phyloP scores from a whole-genome alignment of 2,329 filamentous ascomycete species.

The Alternaria brassicicola region DNA sequence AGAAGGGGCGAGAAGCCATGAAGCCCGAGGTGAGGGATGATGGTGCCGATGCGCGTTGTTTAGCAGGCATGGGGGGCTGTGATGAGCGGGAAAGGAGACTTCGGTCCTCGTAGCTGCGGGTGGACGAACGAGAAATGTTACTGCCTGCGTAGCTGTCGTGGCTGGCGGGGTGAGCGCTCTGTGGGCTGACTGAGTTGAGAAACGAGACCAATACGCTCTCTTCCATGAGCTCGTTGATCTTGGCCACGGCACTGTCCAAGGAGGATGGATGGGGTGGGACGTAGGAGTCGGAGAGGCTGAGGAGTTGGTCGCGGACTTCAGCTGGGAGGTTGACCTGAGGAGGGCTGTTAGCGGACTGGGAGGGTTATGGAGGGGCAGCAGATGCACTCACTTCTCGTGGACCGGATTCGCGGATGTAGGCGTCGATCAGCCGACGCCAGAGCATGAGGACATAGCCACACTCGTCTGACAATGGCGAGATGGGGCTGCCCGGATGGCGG shows the following conservation, averaged over 20 bases:
- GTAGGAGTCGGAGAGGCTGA: constrained; percentile 64
- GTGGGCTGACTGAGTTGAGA: constrained; percentile 69
- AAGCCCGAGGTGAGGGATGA: constrained; percentile 48
- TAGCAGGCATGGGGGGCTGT: constrained; percentile 39
- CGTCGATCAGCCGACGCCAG: constrained; percentile 87
- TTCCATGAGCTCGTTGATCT: constrained; percentile 96
- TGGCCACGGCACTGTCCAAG: constrained; percentile 80
- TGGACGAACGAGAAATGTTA: constrained; percentile 47
- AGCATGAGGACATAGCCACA: constrained; percentile 75
- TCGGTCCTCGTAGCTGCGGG: constrained; percentile 52
- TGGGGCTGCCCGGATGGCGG: constrained; percentile 53
- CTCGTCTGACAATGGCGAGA: constrained; percentile 61
- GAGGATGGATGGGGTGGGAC: constrained; percentile 75
- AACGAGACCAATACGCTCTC: constrained; percentile 94
- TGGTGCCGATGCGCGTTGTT: constrained; percentile 49
- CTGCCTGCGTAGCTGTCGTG: constrained; percentile 52
- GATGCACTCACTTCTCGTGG: constrained; percentile 41
- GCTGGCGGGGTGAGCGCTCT: constrained; percentile 52
- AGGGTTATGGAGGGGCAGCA: not conserved
- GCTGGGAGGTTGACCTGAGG: constrained; percentile 73
- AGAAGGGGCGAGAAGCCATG: constrained; percentile 45
- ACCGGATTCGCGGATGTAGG: constrained; percentile 70
- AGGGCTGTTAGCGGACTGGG: constrained; percentile 26
- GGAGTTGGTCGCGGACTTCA: constrained; percentile 79
- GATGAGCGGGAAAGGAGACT: constrained; percentile 37